Base-by-base conservation (phyloP, 805 yeast genomes). In the Saturnispora zaruensis region DNA sequence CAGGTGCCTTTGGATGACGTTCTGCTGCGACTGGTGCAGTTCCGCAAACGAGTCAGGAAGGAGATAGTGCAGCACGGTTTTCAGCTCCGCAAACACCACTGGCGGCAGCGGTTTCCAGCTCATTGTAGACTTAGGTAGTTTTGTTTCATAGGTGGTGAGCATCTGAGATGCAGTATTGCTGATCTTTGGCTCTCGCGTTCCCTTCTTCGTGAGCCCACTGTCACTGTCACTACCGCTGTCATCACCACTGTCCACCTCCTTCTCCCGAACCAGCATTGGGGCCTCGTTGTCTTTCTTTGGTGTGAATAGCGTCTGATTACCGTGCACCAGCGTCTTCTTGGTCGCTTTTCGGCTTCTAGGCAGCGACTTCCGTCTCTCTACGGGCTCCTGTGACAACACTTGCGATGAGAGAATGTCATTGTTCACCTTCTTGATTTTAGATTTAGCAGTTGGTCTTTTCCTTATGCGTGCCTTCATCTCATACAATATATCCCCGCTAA, bases 401-500 rank as follows among this genome's bases (percentile, higher is more conserved):
- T 53, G 54, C 2, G 52, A 44, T 0, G 49, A 45, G 8, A 53
- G 18, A 3, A 53, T 13, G 7, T 49, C 52, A 5, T 34, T 45
- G n/a, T 48, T 45, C 3, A 54, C 24, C 26, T 49, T 48, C 11
- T 42, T 51, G 13, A 51, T 51, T 30, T 44, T 45, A 6, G 42
- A 53, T 18, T 28, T 37, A 13, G 59, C 58, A 2, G 58, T 50
- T 6, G 57, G 58, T 13, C 54, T 44, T 20, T 54, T 54, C 5
- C 24, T 37, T 6, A 45, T 16, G 5, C 41, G 41, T 9, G 48
- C 23, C 43, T n/a, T n/a, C n/a, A n/a, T n/a, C n/a, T n/a, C n/a
- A n/a, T n/a, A n/a, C n/a, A n/a, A n/a, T n/a, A n/a, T n/a, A n/a
- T n/a, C n/a, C n/a, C n/a, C n/a, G n/a, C n/a, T n/a, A n/a, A n/a